Base-by-base conservation (phyloP, 495 filamentous ascomycete species). In the Tuber magnatum region DNA sequence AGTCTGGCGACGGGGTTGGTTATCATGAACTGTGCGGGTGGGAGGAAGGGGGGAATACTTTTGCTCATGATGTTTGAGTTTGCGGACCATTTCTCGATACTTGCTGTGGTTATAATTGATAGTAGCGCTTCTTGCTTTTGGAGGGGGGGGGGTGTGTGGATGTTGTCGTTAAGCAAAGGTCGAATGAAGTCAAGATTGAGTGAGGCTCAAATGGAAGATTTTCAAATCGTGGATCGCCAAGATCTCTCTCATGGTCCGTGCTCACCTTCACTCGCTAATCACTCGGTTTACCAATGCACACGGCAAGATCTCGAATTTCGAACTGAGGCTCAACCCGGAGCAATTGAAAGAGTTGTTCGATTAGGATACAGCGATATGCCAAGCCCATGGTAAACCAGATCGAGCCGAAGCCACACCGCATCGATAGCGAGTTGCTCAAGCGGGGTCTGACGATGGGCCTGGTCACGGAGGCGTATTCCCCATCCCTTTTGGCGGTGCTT, bases 21-120 rank as follows among this genome's bases (percentile, higher is more conserved):
- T 74, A 70, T 80, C 72, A 51, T 46, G 51, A 56, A 70, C 44
- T 65, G 61, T 70, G 48, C 6, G 40, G 43, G 61, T 69, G 71
- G 61, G 71, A 61, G 69, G 69, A 38, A 65, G 73, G 70, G 38
- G 61, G 73, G 83, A 81, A 69, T 76, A 89, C 87, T 90, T 90
- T 80, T 92, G 87, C 88, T 97, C 94, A 85, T 97, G 93, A 81
- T 94, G 88, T 85, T 97, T 97, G 82, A 98, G 89, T 84, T 94
- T 91, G 76, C 94, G 91, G 80, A 95, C 92, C 93, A 96, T 96
- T 71, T 82, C 35, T 89, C 77, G 72, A 75, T 71, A 68, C 39
- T 72, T 10, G 69, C 16, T 51, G 68, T 43, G 70, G 74, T 70
- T 70, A 70, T 69, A 78, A 69, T 46, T 43, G 61, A 38, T 70